Conservation (phyloP, 768 basidiomycete species). For the Russula griseocarnosa region DNA sequence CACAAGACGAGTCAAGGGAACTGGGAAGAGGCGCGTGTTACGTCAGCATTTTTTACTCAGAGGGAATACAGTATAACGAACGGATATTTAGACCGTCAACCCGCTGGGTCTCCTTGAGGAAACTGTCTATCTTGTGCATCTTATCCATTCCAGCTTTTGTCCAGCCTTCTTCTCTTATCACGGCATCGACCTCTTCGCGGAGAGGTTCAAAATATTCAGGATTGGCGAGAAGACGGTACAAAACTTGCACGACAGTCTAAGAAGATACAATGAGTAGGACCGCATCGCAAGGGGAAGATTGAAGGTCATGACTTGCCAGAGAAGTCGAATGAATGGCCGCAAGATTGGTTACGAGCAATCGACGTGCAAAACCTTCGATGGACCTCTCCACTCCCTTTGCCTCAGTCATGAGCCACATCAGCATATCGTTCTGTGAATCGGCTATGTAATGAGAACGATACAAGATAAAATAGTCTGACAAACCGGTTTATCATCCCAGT, state of each 20-base stretch:
- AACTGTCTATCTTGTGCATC: constrained; percentile 38
- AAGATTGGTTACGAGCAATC: constrained; percentile 40
- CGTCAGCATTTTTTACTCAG: too few relatives aligned
- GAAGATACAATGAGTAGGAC: neutral
- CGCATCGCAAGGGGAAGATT: too few relatives aligned
- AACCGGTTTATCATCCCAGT: constrained; percentile 6
- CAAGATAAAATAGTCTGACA: neutral
- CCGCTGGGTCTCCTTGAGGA: constrained; percentile 35
- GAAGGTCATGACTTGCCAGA: constrained; percentile 32
- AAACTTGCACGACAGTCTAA: constrained; percentile 17
- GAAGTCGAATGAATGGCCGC: constrained; percentile 38
- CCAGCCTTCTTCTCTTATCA: constrained; percentile 19
- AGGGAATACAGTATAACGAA: neutral
- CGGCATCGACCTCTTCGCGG: constrained; percentile 30
- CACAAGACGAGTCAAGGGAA: constrained; percentile 27
- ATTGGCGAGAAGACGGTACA: constrained; percentile 29
- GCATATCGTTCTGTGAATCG: constrained; percentile 37
- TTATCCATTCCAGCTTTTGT: constrained; percentile 11
- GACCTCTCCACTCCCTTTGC: constrained; percentile 33
- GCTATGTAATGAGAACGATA: neutral
- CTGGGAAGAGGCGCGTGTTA: constrained; percentile 13
- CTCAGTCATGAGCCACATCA: constrained; percentile 42
- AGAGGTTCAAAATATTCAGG: constrained; percentile 31
- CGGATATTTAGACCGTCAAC: constrained; percentile 17
- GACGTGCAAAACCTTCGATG: constrained; percentile 32